Evolutionary conservation across 2,329 filamentous ascomycete genomes (phyloP), one percentile per base, ranked within the genome.

Genomic region (Penicillium sclerotigenum): DNA sequence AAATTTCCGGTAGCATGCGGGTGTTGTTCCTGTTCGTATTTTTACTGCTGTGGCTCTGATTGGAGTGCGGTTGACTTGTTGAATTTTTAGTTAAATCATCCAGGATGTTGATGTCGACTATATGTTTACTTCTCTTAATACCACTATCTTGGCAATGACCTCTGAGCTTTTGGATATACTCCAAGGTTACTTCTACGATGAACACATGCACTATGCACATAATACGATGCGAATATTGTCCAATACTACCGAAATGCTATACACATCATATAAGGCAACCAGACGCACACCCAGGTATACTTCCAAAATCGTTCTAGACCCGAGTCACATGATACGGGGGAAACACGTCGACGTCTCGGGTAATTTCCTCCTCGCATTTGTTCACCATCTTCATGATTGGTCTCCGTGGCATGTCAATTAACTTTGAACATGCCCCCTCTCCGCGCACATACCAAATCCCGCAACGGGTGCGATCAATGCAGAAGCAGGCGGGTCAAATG

Each of bases 401-500:
- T 9, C 51, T 55, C 26, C 37, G 10, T 31, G 26, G 22, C 28
- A 47, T 50, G 45, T 42, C 20, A 53, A 31, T 20, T 29, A 43
- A 50, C 13, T 31, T 54, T 37, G 18, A 43, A 40, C n/a, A 63
- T 52, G 54, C 59, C 60, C 33, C 65, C 52, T 38, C 52, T 57
- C 2, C 60, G 54, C 50, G 34, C 59, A 2, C 64, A 67, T 42
- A 65, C 55, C 8, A 67, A 67, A 48, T 67, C 65, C 20, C 60
- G 62, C 26, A 62, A 65, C 38, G 65, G 65, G 18, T 67, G 65
- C 52, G 65, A 67, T 36, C 47, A 62, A 31, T 67, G 65, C 38
- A 59, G 62, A 33, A 41, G 22, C 4, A 49, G 62, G 42, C 55
- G 58, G 29, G 60, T 64, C 18, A 65, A 71, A 59, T 73, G 71